These are phyloP conservation scores for Heliamphora pulchella DNA, from an alignment of 179 eudicot species.

Conservation along the genomic window DNA sequence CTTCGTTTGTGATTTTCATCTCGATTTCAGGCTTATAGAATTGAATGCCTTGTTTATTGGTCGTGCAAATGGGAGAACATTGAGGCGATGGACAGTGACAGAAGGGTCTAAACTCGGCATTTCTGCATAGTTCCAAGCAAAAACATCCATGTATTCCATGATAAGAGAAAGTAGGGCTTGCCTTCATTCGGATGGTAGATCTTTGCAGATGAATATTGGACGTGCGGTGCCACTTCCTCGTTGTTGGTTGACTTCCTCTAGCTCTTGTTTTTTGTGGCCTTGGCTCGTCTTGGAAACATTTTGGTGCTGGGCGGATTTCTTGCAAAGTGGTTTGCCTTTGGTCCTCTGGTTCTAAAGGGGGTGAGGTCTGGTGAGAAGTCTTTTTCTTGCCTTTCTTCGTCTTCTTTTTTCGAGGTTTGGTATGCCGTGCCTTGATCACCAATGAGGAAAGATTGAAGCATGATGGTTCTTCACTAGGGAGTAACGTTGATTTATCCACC, in stretches of 20 bases:
- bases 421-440: no score
- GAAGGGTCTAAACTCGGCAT: background rate
- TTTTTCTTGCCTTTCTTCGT: background rate
- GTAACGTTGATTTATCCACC: no score
- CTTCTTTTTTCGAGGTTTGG: background rate
- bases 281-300: background rate
- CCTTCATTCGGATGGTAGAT: background rate
- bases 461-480: no score
- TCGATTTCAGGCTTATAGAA: background rate
- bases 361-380: background rate
- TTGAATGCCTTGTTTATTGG: background rate
- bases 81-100: background rate
- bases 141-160: background rate
- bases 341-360: background rate
- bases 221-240: rapidly evolving
- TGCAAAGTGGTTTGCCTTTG: background rate
- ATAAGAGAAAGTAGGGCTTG: background rate
- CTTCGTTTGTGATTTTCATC: background rate
- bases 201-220: background rate
- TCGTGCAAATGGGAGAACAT: background rate
- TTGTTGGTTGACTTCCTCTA: background rate
- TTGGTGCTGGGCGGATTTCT: background rate
- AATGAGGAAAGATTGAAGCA: background rate
- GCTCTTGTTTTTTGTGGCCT: background rate
- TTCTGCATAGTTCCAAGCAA: background rate